phyloP scores from a whole-genome alignment of 768 basidiomycete genomes.

The Porphyrellus cyaneotinctus region DNA sequence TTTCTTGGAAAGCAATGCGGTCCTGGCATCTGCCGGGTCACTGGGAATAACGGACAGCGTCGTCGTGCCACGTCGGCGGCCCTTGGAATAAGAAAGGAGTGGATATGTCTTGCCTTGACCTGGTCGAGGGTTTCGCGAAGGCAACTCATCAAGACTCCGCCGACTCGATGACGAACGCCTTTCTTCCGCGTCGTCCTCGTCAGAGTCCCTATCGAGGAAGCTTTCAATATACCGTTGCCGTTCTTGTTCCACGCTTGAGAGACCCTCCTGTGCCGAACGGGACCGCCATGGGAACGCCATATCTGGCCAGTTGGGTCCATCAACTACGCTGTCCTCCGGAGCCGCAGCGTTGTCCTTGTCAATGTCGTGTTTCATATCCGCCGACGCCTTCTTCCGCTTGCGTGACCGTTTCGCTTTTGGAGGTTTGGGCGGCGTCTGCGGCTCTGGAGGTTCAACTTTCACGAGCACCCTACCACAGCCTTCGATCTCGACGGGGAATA shows the following conservation, averaged over 20 bases:
- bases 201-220: slow-evolving; percentile 72
- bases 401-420: slow-evolving; percentile 40
- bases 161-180: slow-evolving; percentile 7
- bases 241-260: slow-evolving; percentile 52
- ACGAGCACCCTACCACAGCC: slow-evolving; percentile 71
- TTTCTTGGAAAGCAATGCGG: slow-evolving; percentile 68
- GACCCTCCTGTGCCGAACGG: slow-evolving; percentile 49
- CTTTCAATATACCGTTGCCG: slow-evolving; percentile 62
- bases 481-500: slow-evolving; percentile 62
- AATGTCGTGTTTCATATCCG: slow-evolving; percentile 19
- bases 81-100: slow-evolving; percentile 40
- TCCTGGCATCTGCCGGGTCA: slow-evolving; percentile 74
- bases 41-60: slow-evolving; percentile 42
- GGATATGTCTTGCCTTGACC: slow-evolving; percentile 64
- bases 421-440: slow-evolving; percentile 25
- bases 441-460: slow-evolving; percentile 46
- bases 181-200: slow-evolving; percentile 40
- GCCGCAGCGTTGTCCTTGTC: slow-evolving; percentile 11
- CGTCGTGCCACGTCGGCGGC: slow-evolving; percentile 9
- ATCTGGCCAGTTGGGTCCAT: slow-evolving; percentile 76
- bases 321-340: slow-evolving; percentile 32
- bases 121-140: slow-evolving; percentile 18
- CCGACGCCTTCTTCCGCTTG: slow-evolving; percentile 47
- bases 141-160: slow-evolving; percentile 10
- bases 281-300: slow-evolving; percentile 74